These are phyloP conservation scores for Ascochyta koolunga DNA, from an alignment of 2,329 filamentous ascomycete genomes.

Conservation along the genomic window DNA sequence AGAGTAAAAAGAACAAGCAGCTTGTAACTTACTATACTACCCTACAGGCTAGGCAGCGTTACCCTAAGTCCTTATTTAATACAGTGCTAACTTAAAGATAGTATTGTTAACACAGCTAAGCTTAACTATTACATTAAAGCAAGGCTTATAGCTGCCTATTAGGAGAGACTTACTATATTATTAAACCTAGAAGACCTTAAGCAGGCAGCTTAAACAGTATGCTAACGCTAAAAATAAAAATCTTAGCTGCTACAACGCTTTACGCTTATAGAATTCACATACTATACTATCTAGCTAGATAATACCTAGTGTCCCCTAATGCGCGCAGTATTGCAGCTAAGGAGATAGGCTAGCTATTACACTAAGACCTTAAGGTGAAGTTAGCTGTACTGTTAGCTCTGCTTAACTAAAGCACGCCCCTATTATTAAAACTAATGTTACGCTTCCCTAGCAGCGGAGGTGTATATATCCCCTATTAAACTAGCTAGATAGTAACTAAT, in stretches of 20 bases:
- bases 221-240: not conserved
- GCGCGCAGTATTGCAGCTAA: not conserved
- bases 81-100: not conserved
- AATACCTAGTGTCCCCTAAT: not conserved
- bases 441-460: not conserved
- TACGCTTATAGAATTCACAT: not conserved
- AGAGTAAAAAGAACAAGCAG: not conserved
- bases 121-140: not conserved
- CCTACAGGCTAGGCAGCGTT: not conserved
- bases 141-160: not conserved
- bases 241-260: not conserved
- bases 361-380: not conserved
- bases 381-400: not conserved
- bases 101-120: not conserved
- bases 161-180: not conserved
- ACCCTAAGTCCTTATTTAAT: not conserved
- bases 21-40: not conserved
- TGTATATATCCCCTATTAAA: not conserved
- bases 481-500: not conserved
- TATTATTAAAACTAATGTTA: not conserved
- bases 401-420: not conserved
- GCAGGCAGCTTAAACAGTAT: not conserved
- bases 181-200: not conserved
- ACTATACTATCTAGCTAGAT: not conserved
- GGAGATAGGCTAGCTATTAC: not conserved